A percentile compares a stretch with the other conserved stretches of the same genome.
These are phyloP conservation scores for Colletotrichum karsti DNA, from an alignment of 2,329 filamentous ascomycete genomes.

Conservation along the genomic window DNA sequence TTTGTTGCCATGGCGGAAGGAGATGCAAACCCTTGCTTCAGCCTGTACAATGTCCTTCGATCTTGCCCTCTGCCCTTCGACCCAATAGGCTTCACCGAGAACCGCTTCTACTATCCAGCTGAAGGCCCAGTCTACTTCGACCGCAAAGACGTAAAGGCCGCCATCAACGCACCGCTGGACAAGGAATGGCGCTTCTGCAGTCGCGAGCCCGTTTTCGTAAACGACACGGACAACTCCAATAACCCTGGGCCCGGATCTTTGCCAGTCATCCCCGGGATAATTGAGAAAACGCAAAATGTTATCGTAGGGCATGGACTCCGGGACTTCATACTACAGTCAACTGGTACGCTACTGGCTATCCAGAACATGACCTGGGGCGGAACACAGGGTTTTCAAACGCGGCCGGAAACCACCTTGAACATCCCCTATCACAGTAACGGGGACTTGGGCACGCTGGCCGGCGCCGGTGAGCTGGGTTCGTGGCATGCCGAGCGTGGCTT, in stretches of 20 bases:
- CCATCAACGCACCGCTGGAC: slow-evolving; percentile 68
- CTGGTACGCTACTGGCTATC: slow-evolving; percentile 75
- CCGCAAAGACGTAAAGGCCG: slow-evolving; percentile 72
- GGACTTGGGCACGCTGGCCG: slow-evolving; percentile 52
- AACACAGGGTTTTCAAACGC: slow-evolving; percentile 71
- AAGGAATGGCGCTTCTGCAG: slow-evolving; percentile 47
- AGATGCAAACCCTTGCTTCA: slow-evolving; percentile 78
- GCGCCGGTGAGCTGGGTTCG: slow-evolving; percentile 73
- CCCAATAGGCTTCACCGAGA: slow-evolving; percentile 73
- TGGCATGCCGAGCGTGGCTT: slow-evolving; percentile 78
- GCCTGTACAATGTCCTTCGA: slow-evolving; percentile 76
- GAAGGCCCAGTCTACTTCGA: slow-evolving; percentile 75
- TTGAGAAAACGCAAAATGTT: slow-evolving; percentile 77
- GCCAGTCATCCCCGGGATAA: slow-evolving; percentile 70
- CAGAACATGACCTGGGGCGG: slow-evolving; percentile 88
- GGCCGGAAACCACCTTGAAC: slow-evolving; percentile 70
- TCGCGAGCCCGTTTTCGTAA: slow-evolving; percentile 50
- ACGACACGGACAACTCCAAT: slow-evolving; percentile 46
- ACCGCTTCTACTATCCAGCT: slow-evolving; percentile 68
- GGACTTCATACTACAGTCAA: slow-evolving; percentile 73
- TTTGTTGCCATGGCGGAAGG: slow-evolving; percentile 60
- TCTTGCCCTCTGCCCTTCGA: slow-evolving; percentile 78
- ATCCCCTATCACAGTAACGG: slow-evolving; percentile 67
- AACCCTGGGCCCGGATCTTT: not conserved
- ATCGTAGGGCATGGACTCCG: slow-evolving; percentile 77